Base-by-base conservation (phyloP, 2,329 filamentous ascomycete species). In the Phyllosticta citrichinensis region DNA sequence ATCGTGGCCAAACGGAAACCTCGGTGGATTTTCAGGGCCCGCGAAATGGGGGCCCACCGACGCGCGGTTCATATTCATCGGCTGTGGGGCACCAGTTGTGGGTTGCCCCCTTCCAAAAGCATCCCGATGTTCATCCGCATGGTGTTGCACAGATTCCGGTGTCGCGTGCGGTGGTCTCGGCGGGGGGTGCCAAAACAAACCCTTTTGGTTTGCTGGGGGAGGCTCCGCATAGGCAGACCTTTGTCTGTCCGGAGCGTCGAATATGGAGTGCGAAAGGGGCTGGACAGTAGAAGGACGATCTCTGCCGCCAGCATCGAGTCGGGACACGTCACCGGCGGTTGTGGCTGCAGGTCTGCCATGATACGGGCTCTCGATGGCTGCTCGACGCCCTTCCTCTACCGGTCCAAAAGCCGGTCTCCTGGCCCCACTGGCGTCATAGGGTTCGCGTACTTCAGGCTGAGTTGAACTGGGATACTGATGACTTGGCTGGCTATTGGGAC, bases 401-500 rank as follows among this genome's bases (percentile, higher is more conserved):
- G 52, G 60, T 14, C 55, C 55, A 52, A 62, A 62, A 14, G 54
- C 63, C 12, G 65, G 57, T 56, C 71, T 68, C 51, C 71, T 67
- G 5, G 67, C 66, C 40, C 65, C 66, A 10, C 66, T 56, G 14
- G 62, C 59, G 62, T 70, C 70, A 59, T 72, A 71, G 6, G 56
- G 25, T 5, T 64, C 51, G 57, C 64, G 66, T 6, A 63, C 55
- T 1, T 71, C 69, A 20, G 67, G 68, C 20, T 68, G 69, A 3
- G 62, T 62, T 35, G 66, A 63, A n/a, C 50, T 9, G 25, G 66
- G 68, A 51, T 65, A 66, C 33, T 66, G 68, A 8, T 67, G 71
- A 27, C 64, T 70, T 2, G 74, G 74, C 59, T 76, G 74, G 60
- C 74, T 76, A 57, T 71, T 75, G 14, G 74, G 74, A 25, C 74